Evolutionary conservation across 345 rosid genomes (phyloP), one percentile per base, ranked within the genome.

Genomic region (Trapa bicornis): DNA sequence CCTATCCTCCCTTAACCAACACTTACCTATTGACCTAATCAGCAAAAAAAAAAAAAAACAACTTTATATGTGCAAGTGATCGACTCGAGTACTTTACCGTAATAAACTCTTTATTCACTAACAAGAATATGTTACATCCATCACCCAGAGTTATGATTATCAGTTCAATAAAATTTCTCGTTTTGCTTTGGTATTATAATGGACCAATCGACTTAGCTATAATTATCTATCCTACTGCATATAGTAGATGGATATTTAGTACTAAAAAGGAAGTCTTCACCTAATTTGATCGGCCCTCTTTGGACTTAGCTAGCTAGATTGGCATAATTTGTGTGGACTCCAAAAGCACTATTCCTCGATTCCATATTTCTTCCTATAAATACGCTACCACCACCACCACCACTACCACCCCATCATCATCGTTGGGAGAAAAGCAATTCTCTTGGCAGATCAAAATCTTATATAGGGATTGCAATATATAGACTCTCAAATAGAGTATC

Each of bases 1-100:
- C 68, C 67, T 78, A 11, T 2, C 43, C 2, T 14, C 79, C 58
- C 64, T 37, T 47, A 53, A 39, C 70, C 68, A 74, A 56, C 45
- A 48, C 52, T 68, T 35, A 67, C 70, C 68, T 16, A 17, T 56
- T 47, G 38, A 12, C 61, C 17, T 13, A 6, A 36, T 14, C 37
- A 45, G 48, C 48, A 6, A 11, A 17, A 66, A 4, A 45, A 66
- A 4, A 45, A 22, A 22, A 22, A 22, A 22, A 22, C 29, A 22
- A 22, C 29, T 22, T 22, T 22, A 22, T 22, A 22, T 22, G 29
- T 22, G 29, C 29, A 22, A 22, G 29, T 22, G 29, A 22, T 22
- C 29, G 29, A 22, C 29, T 22, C 29, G 29, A 22, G 29, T 22
- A 22, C 29, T 22, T 22, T 22, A 22, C 29, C 29, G 29, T 22